These are phyloP conservation scores for Aureobasidium pullulans DNA, from an alignment of 2,329 filamentous ascomycete genomes.

Conservation along the genomic window DNA sequence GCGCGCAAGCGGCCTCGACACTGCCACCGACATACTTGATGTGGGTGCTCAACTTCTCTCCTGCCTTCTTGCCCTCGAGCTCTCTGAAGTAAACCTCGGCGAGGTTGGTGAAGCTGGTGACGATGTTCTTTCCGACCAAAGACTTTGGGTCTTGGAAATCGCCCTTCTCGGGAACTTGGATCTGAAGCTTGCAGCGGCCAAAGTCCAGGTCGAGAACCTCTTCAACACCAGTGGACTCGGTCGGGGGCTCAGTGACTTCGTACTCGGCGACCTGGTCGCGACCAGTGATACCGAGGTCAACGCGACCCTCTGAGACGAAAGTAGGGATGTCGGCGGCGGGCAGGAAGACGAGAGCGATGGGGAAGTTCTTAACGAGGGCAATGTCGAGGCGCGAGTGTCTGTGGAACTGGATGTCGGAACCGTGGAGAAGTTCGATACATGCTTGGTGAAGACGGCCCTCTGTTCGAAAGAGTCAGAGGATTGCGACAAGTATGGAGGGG, in stretches of 20 bases:
- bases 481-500: slow-evolving; percentile 13
- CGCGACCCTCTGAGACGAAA: slow-evolving; percentile 89
- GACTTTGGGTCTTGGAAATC: slow-evolving; percentile 61
- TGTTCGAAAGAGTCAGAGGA: slow-evolving; percentile 5
- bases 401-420: slow-evolving; percentile 93
- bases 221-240: slow-evolving; percentile 58
- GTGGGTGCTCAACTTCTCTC: slow-evolving; percentile 58
- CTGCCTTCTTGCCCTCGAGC: slow-evolving; percentile 54
- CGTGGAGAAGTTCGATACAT: slow-evolving; percentile 81
- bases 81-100: slow-evolving; percentile 75
- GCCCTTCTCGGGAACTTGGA: slow-evolving; percentile 91
- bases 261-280: slow-evolving; percentile 85
- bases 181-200: slow-evolving; percentile 84
- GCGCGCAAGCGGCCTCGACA: slow-evolving; percentile 91
- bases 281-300: slow-evolving; percentile 92
- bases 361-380: slow-evolving; percentile 92
- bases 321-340: slow-evolving; percentile 95
- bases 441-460: slow-evolving; percentile 86
- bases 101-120: slow-evolving; percentile 88
- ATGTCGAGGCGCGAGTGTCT: slow-evolving; percentile 94
- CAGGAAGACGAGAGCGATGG: slow-evolving; percentile 92
- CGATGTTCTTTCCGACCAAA: slow-evolving; percentile 84
- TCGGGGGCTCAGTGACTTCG: slow-evolving; percentile 38
- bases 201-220: slow-evolving; percentile 88
- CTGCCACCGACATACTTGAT: slow-evolving; percentile 93